phyloP scores from a whole-genome alignment of 2,329 filamentous ascomycete species.

The Stromatinia cepivora region DNA sequence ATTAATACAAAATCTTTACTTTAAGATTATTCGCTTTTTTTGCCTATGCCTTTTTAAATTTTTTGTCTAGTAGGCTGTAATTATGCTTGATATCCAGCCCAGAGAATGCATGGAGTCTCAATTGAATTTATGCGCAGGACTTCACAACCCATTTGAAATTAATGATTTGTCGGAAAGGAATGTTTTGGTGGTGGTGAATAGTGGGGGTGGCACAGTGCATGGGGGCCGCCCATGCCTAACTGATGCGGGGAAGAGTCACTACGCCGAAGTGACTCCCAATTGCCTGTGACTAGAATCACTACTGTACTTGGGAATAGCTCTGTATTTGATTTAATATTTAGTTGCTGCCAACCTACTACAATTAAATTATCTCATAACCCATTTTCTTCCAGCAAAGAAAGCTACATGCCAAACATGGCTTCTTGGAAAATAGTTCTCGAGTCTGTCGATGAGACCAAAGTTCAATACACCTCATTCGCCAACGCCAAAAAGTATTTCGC shows the following conservation, averaged over 20 bases:
- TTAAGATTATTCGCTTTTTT: no score
- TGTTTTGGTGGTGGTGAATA: not conserved
- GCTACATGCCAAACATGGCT: not conserved
- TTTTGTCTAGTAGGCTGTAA: no score
- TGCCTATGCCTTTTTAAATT: no score
- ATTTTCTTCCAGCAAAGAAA: not conserved
- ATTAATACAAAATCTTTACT: no score
- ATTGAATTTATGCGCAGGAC: no score
- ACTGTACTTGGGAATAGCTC: no score
- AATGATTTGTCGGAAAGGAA: no score
- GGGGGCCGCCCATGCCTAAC: not conserved
- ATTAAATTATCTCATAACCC: not conserved
- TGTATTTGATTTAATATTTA: not conserved
- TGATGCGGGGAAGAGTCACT: not conserved
- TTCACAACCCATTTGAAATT: no score
- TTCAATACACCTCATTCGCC: not conserved
- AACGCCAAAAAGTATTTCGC: constrained; percentile 8
- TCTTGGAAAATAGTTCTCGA: not conserved
- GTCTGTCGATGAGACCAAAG: not conserved
- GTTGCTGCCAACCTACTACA: no score
- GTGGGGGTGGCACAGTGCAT: constrained; percentile 4
- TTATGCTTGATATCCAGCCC: no score
- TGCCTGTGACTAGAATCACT: not conserved
- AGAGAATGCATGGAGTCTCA: no score
- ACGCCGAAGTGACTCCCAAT: not conserved